Conservation (phyloP, 2,329 filamentous ascomycete genomes). For the Elsinoe fawcettii region DNA sequence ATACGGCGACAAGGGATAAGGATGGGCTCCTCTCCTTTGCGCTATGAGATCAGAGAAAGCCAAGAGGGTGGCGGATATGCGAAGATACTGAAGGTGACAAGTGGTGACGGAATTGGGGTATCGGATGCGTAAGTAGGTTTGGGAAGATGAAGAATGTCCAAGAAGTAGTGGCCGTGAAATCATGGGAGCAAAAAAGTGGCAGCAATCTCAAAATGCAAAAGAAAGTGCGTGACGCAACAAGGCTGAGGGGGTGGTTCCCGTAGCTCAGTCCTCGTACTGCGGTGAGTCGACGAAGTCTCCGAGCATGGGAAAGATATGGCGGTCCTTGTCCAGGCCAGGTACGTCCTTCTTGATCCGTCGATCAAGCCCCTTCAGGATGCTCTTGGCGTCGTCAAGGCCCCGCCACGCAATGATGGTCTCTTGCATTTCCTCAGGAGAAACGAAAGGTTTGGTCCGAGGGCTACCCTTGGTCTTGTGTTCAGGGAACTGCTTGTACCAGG, state of each 20-base stretch:
- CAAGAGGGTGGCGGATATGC: too few species aligned
- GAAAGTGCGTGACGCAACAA: too few species aligned
- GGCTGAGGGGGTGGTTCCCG: too few species aligned
- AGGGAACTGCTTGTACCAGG: background rate
- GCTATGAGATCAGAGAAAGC: too few species aligned
- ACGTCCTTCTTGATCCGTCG: background rate
- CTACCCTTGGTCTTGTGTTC: constrained; percentile 4
- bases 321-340: background rate
- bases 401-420: background rate
- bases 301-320: background rate
- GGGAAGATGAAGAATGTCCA: background rate
- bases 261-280: background rate
- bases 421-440: background rate
- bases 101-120: background rate
- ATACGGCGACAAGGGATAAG: too few species aligned
- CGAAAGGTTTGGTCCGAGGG: background rate
- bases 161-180: background rate
- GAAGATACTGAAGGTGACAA: background rate
- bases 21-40: too few species aligned
- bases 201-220: background rate
- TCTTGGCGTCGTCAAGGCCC: background rate
- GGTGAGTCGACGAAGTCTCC: background rate
- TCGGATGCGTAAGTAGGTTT: background rate
- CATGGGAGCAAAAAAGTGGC: background rate
- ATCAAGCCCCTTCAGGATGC: background rate